A percentile compares a stretch with the other conserved stretches of the same genome.
phyloP scores from a whole-genome alignment of 192 early-diverging fungal species.

The Globomyces pollinis-pini region DNA sequence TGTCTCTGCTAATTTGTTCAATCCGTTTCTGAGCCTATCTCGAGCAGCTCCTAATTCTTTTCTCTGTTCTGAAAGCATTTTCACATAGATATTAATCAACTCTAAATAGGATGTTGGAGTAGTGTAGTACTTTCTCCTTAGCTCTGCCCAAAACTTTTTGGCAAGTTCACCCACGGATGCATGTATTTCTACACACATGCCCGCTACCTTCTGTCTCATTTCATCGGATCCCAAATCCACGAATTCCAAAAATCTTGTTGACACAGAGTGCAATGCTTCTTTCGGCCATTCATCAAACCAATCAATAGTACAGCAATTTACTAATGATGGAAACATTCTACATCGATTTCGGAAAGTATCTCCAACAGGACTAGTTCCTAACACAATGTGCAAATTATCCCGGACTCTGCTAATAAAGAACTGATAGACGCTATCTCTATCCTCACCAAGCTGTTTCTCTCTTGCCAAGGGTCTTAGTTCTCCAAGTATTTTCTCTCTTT shows the following conservation, averaged over 20 bases:
- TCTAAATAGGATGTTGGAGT: slow-evolving; percentile 55
- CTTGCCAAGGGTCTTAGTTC: slow-evolving; percentile 41
- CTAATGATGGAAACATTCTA: slow-evolving; percentile 52
- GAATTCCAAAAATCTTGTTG: slow-evolving; percentile 48
- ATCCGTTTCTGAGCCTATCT: slow-evolving; percentile 44
- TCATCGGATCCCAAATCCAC: slow-evolving; percentile 51
- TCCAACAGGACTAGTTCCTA: slow-evolving; percentile 51
- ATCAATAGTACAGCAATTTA: slow-evolving; percentile 57
- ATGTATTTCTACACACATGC: slow-evolving; percentile 56
- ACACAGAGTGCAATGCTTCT: slow-evolving; percentile 51
- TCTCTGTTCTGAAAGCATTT: slow-evolving; percentile 53
- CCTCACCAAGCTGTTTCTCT: slow-evolving; percentile 47
- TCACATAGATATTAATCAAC: slow-evolving; percentile 49
- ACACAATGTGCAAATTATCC: slow-evolving; percentile 54
- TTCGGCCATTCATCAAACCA: slow-evolving; percentile 60
- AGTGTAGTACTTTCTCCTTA: slow-evolving; percentile 48
- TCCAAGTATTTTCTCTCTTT: slow-evolving; percentile 53
- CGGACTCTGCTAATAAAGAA: slow-evolving; percentile 54
- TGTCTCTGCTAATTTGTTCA: slow-evolving; percentile 48
- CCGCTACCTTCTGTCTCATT: slow-evolving; percentile 47
- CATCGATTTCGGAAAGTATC: slow-evolving; percentile 51
- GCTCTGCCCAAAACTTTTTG: slow-evolving; percentile 40
- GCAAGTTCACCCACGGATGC: slow-evolving; percentile 43
- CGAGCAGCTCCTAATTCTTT: slow-evolving; percentile 43
- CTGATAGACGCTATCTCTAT: slow-evolving; percentile 50